Evolutionary conservation across 371 early-diverging fungal genomes (phyloP), one percentile per base, ranked within the genome.

Genomic region (Cokeromyces recurvatus): DNA sequence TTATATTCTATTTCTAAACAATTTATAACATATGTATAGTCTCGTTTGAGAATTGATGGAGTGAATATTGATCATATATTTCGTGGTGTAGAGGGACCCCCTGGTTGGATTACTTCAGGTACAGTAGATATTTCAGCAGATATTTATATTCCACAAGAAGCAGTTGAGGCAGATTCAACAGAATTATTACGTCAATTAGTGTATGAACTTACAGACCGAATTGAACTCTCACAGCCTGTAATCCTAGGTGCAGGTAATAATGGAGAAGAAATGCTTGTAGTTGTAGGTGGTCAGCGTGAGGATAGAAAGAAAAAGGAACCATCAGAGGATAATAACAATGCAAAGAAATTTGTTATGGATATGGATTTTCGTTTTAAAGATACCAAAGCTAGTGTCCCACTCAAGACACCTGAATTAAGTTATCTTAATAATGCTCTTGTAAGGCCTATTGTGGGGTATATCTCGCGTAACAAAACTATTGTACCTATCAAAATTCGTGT

Each of bases 391-490:
- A 81, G 83, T 6, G 88, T 96, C 0, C 98, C 98, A 2, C 66
- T 94, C 0, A 59, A 71, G 14, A 79, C 84, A 12, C 77, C 77
- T 11, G 82, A 86, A 52, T 58, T 93, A 16, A 78, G 82, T 7
- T 91, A 91, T 51, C 62, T 95, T 32, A 87, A 78, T 48, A 84
- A 83, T 25, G 93, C 95, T 4, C 74, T 94, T 60, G 82, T 95
- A 10, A 77, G 96, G 2, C 97, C 98, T 1, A 79, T 96, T n/a
- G 91, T 96, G 0, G 95, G 87, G 2, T 98, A 89, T 56, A 89
- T 98, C 79, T 94, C 95, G 58, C 82, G 87, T 11, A 90, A 94
- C 66, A 82, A 89, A 25, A 91, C 91, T 1, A 78, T 81, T 34
- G 85, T 92, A 4, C 89, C 92, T 1, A 82, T 96, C 59, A 77